Base-by-base conservation (phyloP, 805 yeast genomes). In the Candida glaebosa region DNA sequence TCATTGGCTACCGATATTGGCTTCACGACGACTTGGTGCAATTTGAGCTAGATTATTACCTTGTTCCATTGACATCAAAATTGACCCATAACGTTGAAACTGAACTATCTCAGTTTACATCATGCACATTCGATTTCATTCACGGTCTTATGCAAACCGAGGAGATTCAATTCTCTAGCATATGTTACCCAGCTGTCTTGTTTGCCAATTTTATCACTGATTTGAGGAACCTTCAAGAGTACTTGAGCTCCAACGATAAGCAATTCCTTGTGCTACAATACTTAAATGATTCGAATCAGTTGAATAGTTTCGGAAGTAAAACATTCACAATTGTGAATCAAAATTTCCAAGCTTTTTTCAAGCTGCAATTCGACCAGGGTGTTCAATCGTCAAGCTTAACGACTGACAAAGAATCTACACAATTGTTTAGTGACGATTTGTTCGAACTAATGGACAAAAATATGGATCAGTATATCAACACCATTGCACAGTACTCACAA, bases 1-100 rank as follows among this genome's bases (percentile, higher is more conserved):
- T 57, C 16, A 46, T 66, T 30, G 71, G 71, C 1, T 63, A 60
- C 41, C 57, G 53, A 30, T 46, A 55, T 39, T 67, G 72, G 71
- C 46, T 63, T 26, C 58, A 54, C n/a, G 47, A 42, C 31, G 49
- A 41, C 9, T 25, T 18, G 5, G 47, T 56, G 8, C 10, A n/a
- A 2, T 56, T 57, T 26, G 38, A 48, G 31, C 36, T 36, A n/a
- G 42, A 42, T 14, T 18, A 36, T 3, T 40, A 43, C 24, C 20
- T 40, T 16, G 22, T 34, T 3, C 37, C 28, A 5, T 12, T 35
- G 6, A 39, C 37, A 4, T 18, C 34, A n/a, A 18, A 40, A 3
- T 15, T 31, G 2, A 16, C 12, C 7, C 17, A 9, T 8, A 36
- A 20, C 6, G 14, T 39, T 14, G 17, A 35, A 9, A n/a, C 20